phyloP scores from a whole-genome alignment of 768 basidiomycete species.

The Lentinus brumalis region DNA sequence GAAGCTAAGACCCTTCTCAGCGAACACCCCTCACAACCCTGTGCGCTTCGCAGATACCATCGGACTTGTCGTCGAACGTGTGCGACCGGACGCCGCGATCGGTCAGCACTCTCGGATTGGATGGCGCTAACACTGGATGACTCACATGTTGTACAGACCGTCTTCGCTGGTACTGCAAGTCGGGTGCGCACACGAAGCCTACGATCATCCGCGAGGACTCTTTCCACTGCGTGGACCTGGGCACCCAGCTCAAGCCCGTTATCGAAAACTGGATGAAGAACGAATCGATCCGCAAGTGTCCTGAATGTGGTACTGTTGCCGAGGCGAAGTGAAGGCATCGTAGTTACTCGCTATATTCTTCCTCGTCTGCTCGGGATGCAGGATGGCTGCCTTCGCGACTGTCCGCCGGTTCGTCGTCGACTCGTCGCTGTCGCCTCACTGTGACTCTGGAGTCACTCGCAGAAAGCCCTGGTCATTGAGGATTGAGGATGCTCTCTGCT shows the following conservation, averaged over 20 bases:
- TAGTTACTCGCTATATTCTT: no score
- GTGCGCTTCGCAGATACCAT: constrained; percentile 89
- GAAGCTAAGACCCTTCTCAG: constrained; percentile 39
- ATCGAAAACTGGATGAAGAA: constrained; percentile 83
- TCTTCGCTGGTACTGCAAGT: constrained; percentile 89
- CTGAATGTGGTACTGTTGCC: constrained; percentile 66
- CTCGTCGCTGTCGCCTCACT: no score
- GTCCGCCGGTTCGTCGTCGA: constrained; percentile 81
- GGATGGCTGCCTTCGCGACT: constrained; percentile 53
- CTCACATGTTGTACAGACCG: constrained; percentile 58
- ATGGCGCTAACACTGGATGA: background rate
- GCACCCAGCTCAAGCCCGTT: constrained; percentile 89
- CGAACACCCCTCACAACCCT: constrained; percentile 96
- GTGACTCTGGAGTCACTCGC: no score
- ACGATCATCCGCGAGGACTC: constrained; percentile 82
- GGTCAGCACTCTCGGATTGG: constrained; percentile 49
- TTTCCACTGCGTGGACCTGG: constrained; percentile 89
- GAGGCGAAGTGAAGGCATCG: constrained; percentile 46
- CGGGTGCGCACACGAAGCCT: constrained; percentile 57
- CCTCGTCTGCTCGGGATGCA: no score
- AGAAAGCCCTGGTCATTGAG: no score
- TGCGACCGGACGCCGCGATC: constrained; percentile 69
- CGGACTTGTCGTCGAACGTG: constrained; percentile 88
- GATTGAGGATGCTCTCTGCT: no score
- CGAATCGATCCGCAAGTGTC: constrained; percentile 67